These are phyloP conservation scores for Cryptosporidium tyzzeri DNA, from an alignment of 169 alveolate genomes.

Conservation along the genomic window DNA sequence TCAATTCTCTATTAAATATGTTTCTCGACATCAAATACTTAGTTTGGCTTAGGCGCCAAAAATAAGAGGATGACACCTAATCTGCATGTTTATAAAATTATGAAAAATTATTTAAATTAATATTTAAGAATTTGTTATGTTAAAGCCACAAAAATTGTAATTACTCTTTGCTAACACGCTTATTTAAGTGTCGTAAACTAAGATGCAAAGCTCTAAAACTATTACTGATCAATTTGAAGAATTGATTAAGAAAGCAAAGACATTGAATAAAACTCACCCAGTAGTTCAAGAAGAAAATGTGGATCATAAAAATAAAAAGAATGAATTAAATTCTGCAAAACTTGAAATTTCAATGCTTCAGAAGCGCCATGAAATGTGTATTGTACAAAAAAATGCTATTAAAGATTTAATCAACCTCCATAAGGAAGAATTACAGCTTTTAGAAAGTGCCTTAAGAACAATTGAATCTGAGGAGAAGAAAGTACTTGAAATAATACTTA, in stretches of 20 bases:
- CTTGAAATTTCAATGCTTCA: conserved; percentile 5
- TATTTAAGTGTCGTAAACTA: background rate
- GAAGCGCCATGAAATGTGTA: conserved; percentile 59
- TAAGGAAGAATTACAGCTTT: conserved; percentile 29
- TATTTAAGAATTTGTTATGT: background rate
- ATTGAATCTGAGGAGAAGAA: conserved; percentile 57
- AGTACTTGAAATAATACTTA: background rate
- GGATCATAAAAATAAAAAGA: background rate
- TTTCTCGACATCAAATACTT: background rate
- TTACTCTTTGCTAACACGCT: background rate
- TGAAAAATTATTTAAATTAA: background rate
- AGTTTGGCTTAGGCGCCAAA: conserved; percentile 6
- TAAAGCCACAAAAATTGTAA: background rate
- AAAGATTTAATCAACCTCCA: conserved; percentile 29
- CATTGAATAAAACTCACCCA: background rate
- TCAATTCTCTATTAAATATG: background rate
- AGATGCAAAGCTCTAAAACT: conserved; percentile 42
- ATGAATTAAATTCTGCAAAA: background rate
- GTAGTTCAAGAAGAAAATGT: background rate
- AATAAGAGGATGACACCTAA: conserved; percentile 59
- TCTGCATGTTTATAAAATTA: background rate
- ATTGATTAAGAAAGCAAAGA: conserved; percentile 46
- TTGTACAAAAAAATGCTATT: conserved; percentile 48
- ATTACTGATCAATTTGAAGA: conserved; percentile 58
- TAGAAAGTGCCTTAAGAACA: conserved; percentile 63